Evolutionary conservation across 768 basidiomycete species (phyloP).

Genomic region (Rhizopogon vinicolor): DNA sequence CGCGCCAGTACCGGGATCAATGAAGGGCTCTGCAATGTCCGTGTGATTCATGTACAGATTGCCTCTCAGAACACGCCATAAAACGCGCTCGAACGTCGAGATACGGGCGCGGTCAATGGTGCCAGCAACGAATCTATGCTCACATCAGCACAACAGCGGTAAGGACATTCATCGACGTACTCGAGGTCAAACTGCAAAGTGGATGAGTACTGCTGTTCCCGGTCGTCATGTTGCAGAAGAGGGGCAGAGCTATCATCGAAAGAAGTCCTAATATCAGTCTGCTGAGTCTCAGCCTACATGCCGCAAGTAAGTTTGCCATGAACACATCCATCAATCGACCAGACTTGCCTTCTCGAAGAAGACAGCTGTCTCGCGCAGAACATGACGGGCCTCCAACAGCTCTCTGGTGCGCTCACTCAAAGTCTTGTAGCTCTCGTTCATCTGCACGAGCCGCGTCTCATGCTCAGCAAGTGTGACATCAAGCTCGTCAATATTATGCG

Average conservation of each 20-base stretch:
- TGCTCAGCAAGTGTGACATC: conserved; percentile 84
- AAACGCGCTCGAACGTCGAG: conserved; percentile 92
- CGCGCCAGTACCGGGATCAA: conserved; percentile 76
- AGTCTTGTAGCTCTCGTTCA: conserved; percentile 92
- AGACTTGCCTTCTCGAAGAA: conserved; percentile 82
- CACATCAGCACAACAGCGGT: background rate
- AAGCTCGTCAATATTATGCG: conserved; percentile 91
- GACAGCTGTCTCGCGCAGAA: conserved; percentile 90
- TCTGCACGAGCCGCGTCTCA: conserved; percentile 76
- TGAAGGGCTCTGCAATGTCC: conserved; percentile 90
- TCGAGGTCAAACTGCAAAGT: conserved; percentile 82
- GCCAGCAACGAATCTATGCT: conserved; percentile 82
- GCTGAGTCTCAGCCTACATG: conserved; percentile 69
- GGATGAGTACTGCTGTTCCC: conserved; percentile 56
- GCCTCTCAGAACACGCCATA: conserved; percentile 96
- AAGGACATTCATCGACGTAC: conserved; percentile 35
- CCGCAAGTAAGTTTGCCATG: conserved; percentile 6
- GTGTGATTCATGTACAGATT: conserved; percentile 99
- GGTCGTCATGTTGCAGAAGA: conserved; percentile 87
- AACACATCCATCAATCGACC: background rate
- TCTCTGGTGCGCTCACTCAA: conserved; percentile 84
- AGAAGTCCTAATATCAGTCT: conserved; percentile 77
- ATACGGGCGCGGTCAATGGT: conserved; percentile 92
- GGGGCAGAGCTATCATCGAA: conserved; percentile 92
- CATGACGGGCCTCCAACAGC: conserved; percentile 89